Conservation (phyloP, 208 protist species). For the Naegleria gruberi region DNA sequence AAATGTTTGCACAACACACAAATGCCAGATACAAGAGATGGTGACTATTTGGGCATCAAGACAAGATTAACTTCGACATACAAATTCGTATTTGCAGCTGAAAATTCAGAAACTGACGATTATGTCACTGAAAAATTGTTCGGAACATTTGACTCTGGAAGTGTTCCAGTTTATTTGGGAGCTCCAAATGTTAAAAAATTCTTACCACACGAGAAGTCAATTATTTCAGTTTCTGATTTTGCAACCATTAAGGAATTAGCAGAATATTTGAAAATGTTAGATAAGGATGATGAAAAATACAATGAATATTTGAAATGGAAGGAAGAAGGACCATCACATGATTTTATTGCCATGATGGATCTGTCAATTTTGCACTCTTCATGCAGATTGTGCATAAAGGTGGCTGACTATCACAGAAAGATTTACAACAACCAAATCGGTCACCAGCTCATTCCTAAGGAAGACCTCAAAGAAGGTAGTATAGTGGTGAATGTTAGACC, state of each 20-base stretch:
- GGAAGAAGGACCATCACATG: not conserved
- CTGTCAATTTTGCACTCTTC: not conserved
- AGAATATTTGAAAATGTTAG: constrained; percentile 37
- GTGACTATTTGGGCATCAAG: not conserved
- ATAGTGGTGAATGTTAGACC: not conserved
- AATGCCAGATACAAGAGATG: not conserved
- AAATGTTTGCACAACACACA: not conserved
- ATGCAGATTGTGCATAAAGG: not conserved
- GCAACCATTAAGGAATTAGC: constrained; percentile 30
- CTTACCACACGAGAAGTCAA: constrained; percentile 29
- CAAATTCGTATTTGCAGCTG: constrained; percentile 13
- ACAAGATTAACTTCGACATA: not conserved
- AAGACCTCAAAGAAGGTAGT: not conserved
- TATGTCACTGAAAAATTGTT: constrained; percentile 41
- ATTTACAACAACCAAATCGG: not conserved
- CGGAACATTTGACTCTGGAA: constrained; percentile 8
- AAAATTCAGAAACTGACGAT: constrained; percentile 17
- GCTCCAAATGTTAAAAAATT: constrained; percentile 44
- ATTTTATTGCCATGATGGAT: not conserved
- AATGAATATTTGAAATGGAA: constrained; percentile 38
- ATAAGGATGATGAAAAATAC: constrained; percentile 38
- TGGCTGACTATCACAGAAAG: not conserved
- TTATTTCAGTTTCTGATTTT: constrained; percentile 41
- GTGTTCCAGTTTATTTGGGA: constrained; percentile 41
- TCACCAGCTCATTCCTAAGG: no score